These are phyloP conservation scores for Tylopilus vinaceipallidus DNA, from an alignment of 768 basidiomycete species.

Conservation along the genomic window DNA sequence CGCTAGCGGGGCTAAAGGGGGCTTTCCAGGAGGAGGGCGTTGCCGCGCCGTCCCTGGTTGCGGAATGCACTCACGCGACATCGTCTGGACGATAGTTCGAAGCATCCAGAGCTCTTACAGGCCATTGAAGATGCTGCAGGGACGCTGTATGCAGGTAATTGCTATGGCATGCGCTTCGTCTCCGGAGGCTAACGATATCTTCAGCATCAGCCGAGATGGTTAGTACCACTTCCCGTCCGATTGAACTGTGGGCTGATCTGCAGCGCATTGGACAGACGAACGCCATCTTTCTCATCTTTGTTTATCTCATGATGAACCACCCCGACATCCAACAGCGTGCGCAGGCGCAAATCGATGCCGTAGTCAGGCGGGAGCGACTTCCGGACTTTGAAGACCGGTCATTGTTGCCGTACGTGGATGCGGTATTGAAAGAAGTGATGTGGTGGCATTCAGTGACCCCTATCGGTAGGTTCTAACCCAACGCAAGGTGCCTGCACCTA, in stretches of 20 bases:
- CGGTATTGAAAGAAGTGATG: slow-evolving; percentile 33
- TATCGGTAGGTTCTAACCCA: slow-evolving; percentile 15
- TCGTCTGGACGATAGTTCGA: slow-evolving; percentile 3
- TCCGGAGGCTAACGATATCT: no score
- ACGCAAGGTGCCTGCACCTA: no score
- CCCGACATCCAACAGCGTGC: slow-evolving; percentile 29
- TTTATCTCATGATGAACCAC: slow-evolving; percentile 30
- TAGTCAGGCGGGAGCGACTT: slow-evolving; percentile 28
- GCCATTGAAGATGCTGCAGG: slow-evolving; percentile 19
- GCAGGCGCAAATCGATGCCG: slow-evolving; percentile 32
- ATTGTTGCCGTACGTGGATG: no score
- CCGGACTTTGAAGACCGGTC: slow-evolving; percentile 31
- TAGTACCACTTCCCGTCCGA: no score
- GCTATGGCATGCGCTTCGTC: no score
- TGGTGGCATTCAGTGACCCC: slow-evolving; percentile 27
- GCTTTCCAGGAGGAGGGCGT: no score
- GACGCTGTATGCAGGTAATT: slow-evolving; percentile 17
- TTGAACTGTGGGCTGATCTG: no score
- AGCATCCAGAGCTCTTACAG: neutral
- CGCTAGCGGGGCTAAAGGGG: no score
- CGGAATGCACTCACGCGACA: no score
- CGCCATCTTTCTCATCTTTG: no score
- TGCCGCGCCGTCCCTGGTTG: no score
- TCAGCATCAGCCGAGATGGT: no score
- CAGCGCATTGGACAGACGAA: slow-evolving; percentile 18